Conservation (phyloP, 768 basidiomycete genomes). For the Podaxis pistillaris region DNA sequence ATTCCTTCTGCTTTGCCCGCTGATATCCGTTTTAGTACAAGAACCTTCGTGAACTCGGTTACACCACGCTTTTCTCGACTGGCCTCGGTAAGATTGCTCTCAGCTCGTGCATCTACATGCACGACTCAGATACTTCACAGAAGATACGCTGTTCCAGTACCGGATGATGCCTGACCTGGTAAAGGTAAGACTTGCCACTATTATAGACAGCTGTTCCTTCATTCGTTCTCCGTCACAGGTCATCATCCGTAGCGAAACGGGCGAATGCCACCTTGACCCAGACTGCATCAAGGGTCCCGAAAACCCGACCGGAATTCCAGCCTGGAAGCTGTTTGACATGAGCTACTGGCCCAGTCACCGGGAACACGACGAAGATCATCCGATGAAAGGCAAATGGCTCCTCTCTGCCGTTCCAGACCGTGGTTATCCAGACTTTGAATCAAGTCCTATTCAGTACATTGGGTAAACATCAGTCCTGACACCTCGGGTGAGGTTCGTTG, state of each 20-base stretch:
- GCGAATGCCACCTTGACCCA: conserved; percentile 24
- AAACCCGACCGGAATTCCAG: conserved; percentile 33
- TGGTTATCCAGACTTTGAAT: conserved; percentile 12
- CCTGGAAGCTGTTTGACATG: conserved; percentile 36
- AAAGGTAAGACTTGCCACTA: conserved; percentile 21
- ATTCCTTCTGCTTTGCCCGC: neutral
- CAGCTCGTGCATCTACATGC: neutral
- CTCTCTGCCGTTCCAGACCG: conserved; percentile 29
- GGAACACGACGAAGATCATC: neutral
- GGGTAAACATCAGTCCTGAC: conserved; percentile 14
- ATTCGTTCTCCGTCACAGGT: conserved; percentile 19
- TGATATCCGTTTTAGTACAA: conserved; percentile 21
- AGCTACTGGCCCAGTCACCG: conserved; percentile 22
- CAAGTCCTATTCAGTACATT: conserved; percentile 25
- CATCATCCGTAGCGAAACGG: conserved; percentile 25
- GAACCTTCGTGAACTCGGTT: conserved; percentile 23
- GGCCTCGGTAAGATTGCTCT: conserved; percentile 20
- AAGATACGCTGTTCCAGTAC: conserved; percentile 27
- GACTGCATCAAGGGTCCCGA: conserved; percentile 26
- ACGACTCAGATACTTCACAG: conserved; percentile 7
- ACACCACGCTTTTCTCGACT: conserved; percentile 25
- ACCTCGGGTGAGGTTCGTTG: conserved; percentile 10
- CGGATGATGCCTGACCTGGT: conserved; percentile 31
- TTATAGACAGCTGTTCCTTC: neutral
- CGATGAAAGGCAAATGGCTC: conserved; percentile 31